These are phyloP conservation scores for Zygnema circumcarinatum DNA, from an alignment of 139 green algal species.

Conservation along the genomic window DNA sequence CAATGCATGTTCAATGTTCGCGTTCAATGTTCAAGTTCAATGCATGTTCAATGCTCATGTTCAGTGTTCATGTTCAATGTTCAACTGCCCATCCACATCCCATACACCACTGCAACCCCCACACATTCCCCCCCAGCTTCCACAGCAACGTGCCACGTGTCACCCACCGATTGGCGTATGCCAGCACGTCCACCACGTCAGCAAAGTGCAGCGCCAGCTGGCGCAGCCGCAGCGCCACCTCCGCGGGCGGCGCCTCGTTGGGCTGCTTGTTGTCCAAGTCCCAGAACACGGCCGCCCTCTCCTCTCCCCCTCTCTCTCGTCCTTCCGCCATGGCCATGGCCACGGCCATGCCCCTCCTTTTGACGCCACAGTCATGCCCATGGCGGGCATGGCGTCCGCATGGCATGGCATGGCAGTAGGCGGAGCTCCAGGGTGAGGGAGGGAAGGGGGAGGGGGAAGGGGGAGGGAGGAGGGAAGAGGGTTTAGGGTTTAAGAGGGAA, in stretches of 20 bases:
- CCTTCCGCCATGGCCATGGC: background rate
- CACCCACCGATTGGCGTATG: conserved; percentile 44
- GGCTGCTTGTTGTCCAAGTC: conserved; percentile 58
- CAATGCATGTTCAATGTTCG: background rate
- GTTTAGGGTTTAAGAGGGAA: background rate
- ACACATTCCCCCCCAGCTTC: background rate
- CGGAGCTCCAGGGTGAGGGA: background rate
- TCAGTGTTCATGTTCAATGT: background rate
- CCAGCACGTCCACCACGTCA: conserved; percentile 44
- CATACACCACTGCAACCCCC: background rate
- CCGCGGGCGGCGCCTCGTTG: conserved; percentile 1
- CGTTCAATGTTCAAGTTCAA: background rate
- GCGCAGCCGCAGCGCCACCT: conserved; percentile 20
- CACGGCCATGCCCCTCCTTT: background rate
- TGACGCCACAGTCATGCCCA: background rate
- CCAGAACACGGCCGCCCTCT: conserved; percentile 33
- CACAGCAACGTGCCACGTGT: background rate
- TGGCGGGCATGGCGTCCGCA: no score
- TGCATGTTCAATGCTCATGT: background rate
- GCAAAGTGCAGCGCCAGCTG: conserved; percentile 34
- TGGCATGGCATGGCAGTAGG: background rate
- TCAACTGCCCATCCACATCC: background rate
- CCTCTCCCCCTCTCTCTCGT: background rate
- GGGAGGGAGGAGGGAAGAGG: background rate
- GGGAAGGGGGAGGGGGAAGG: background rate